These are phyloP conservation scores for Podila epigama DNA, from an alignment of 192 early-diverging fungal genomes.

Conservation along the genomic window DNA sequence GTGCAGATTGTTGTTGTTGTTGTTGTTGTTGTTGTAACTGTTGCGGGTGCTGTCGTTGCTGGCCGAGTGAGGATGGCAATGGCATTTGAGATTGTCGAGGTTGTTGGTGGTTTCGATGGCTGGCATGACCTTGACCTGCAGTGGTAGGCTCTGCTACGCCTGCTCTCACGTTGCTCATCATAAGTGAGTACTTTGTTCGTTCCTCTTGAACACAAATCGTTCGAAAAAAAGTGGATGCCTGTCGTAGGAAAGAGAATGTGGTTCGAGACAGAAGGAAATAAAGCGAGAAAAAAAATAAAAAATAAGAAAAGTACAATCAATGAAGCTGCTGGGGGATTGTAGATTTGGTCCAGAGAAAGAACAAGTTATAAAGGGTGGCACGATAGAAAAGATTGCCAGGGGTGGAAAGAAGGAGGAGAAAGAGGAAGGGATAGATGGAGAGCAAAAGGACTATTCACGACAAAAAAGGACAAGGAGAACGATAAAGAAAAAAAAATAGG, in stretches of 20 bases:
- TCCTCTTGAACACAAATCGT: background rate
- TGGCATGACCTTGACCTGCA: background rate
- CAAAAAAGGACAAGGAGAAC: background rate
- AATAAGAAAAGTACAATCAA: background rate
- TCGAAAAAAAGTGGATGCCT: background rate
- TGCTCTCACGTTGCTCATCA: constrained; percentile 29
- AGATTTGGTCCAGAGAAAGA: too few relatives aligned
- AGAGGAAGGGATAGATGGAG: background rate
- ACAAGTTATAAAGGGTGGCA: too few relatives aligned
- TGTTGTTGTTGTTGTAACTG: constrained; percentile 5
- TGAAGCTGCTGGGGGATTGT: too few relatives aligned
- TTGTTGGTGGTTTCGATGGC: constrained; percentile 17
- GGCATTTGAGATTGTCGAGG: background rate
- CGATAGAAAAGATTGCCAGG: too few relatives aligned
- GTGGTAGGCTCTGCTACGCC: constrained; percentile 24
- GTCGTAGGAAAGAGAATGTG: background rate
- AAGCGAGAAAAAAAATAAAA: background rate
- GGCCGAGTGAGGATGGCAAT: background rate
- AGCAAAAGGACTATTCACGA: background rate
- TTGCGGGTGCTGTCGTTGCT: too few relatives aligned
- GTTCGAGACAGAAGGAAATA: background rate
- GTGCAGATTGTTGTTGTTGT: too few relatives aligned
- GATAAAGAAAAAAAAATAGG: background rate
- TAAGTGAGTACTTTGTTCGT: background rate
- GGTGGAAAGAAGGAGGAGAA: background rate